These are phyloP conservation scores for Wickerhamiella shivajii DNA, from an alignment of 805 yeast genomes.

Conservation along the genomic window DNA sequence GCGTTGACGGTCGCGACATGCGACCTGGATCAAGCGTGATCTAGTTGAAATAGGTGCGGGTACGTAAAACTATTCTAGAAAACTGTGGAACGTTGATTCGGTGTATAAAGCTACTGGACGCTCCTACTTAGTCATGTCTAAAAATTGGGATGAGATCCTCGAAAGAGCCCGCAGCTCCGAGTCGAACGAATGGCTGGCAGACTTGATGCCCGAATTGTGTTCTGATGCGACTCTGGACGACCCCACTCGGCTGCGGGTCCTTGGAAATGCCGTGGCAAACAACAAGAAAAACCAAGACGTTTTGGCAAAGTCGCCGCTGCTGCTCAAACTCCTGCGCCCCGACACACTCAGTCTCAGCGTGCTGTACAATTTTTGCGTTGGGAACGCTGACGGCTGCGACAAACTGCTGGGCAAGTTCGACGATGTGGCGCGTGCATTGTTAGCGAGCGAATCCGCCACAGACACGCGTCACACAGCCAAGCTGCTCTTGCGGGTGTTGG, in stretches of 20 bases:
- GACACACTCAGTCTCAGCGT: conserved; percentile 4
- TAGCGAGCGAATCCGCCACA: conserved; percentile 3
- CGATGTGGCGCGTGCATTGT: neutral
- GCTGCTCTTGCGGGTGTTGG: conserved; percentile 4
- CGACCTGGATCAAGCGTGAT: too few species aligned
- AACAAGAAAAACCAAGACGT: conserved; percentile 2
- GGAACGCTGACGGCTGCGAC: conserved; percentile 1
- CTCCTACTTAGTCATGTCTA: too few species aligned
- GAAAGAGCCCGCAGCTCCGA: conserved; percentile 5
- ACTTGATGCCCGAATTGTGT: conserved; percentile 3
- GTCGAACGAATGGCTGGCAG: conserved; percentile 1
- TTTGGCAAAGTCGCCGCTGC: conserved; percentile 1
- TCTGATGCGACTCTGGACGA: conserved; percentile 2
- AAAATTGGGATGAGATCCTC: conserved; percentile 7
- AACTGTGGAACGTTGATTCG: too few species aligned
- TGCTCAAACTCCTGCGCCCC: conserved; percentile 3
- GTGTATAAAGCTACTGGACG: too few species aligned
- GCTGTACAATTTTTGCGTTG: conserved; percentile 4
- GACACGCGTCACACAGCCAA: conserved; percentile 7
- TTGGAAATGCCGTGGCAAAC: conserved; percentile 9
- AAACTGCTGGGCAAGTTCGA: conserved; percentile 1
- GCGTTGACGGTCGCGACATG: too few species aligned
- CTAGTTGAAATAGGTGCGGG: too few species aligned
- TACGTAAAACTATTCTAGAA: too few species aligned
- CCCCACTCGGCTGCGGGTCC: conserved; percentile 4